phyloP scores from a whole-genome alignment of 2,329 filamentous ascomycete genomes.

The Phialophora verrucosa region DNA sequence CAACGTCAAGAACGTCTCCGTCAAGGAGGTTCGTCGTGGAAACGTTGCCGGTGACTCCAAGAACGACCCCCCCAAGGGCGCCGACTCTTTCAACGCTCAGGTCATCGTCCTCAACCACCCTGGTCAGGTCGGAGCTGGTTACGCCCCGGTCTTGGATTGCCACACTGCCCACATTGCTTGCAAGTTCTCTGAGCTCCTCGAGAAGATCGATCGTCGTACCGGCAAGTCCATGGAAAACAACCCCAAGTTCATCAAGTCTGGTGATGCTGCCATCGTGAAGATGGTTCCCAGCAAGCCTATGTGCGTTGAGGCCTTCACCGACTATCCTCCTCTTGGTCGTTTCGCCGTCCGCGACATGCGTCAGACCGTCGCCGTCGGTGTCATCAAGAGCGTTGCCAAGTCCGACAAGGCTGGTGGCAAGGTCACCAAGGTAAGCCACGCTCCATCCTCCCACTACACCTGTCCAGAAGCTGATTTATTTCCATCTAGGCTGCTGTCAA shows the following conservation, averaged over 20 bases:
- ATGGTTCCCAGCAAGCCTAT: constrained; percentile 99
- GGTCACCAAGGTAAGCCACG: constrained; percentile 51
- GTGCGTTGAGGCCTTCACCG: constrained; percentile 99
- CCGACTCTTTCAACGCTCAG: constrained; percentile 97
- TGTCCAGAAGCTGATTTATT: not conserved
- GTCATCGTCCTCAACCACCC: constrained; percentile 99
- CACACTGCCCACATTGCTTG: constrained; percentile 99
- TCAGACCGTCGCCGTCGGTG: constrained; percentile 59
- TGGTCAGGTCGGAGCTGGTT: constrained; percentile 98
- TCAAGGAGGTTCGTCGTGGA: constrained; percentile 99
- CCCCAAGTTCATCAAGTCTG: constrained; percentile 99
- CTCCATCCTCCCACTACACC: not conserved
- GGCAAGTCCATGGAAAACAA: constrained; percentile 90
- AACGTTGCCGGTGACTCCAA: constrained; percentile 99
- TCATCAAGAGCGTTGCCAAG: constrained; percentile 65
- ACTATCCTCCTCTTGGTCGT: constrained; percentile 98
- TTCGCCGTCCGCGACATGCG: constrained; percentile 99
- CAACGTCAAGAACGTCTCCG: constrained; percentile 99
- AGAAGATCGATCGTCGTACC: constrained; percentile 99
- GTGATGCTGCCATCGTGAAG: constrained; percentile 99
- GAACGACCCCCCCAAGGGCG: constrained; percentile 92
- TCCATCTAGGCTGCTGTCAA: constrained; percentile 29
- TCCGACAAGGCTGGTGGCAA: constrained; percentile 63
- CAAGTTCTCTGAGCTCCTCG: constrained; percentile 99
- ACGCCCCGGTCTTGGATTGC: constrained; percentile 99